Evolutionary conservation across 495 filamentous ascomycete species (phyloP), one percentile per base, ranked within the genome.

Genomic region (Aspergillus affinis): DNA sequence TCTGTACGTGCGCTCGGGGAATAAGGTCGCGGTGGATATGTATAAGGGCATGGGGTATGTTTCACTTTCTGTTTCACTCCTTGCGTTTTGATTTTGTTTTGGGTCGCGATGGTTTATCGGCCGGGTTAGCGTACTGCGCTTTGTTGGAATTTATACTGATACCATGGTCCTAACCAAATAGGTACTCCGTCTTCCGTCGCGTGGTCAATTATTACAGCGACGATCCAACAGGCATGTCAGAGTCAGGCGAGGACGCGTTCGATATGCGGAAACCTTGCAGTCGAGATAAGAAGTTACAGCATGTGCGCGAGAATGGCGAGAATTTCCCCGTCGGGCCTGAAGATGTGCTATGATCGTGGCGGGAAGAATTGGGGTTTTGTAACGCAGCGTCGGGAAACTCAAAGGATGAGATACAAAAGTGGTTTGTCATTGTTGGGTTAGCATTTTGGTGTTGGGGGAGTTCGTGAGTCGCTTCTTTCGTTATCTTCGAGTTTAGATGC

Each of bases 231-330:
- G 79, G 77, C 12, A 68, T 78, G 58, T 79, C 77, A 4, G 78
- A 79, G 48, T 71, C 70, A 4, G 86, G 85, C 29, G 91, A 93
- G 66, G 93, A 97, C 79, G 94, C 94, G 15, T 97, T 89, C 69
- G 88, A 98, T 72, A 98, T 98, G 94, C 86, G 94, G 52, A 98
- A 98, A 67, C 87, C 91, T 50, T 86, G 93, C 74, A 89, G 82
- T 73, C 81, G 92, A 61, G 94, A 98, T 75, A 89, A 88, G 72
- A 83, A 87, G 45, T 74, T 81, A 51, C 81, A 89, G 72, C 88
- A 93, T 75, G 81, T 96, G 17, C 82, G 94, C 59, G 83, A 90
- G 56, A 85, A 96, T 63, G 94, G 94, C 23, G 89, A 95, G 76
- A 80, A 88, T 53, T 86, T 89, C 73, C 81, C 78, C 36, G 90